Evolutionary conservation across 495 filamentous ascomycete genomes (phyloP), one percentile per base, ranked within the genome.

Genomic region (Trichoderma asperelloides): DNA sequence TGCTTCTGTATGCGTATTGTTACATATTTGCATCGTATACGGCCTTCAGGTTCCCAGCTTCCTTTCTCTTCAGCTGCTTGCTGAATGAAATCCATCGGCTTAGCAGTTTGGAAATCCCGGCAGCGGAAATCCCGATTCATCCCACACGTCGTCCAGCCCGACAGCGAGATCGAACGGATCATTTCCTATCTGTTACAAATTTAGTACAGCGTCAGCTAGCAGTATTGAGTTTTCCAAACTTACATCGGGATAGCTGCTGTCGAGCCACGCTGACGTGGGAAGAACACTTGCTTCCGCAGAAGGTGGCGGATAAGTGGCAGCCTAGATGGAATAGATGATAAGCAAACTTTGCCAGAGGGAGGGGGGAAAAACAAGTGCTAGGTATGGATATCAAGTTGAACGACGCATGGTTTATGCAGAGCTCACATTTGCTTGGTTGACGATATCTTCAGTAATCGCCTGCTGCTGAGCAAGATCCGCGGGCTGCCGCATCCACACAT

Each of bases 401-500:
- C 3, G 55, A 12, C 30, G 30, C 30, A 33, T 2, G 2, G 5
- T 6, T 25, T 3, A 25, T 55, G 49, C n/a, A 13, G 55, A 27
- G 28, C 55, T 60, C 6, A 60, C 55, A 15, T 13, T 30, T 28
- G 23, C 5, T 30, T 60, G 55, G 3, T 60, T 60, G 23, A 18
- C 55, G 6, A 60, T 60, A 12, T 60, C 55, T 18, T 30, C 25
- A 30, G 23, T 16, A 30, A 60, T 60, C n/a, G 55, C 55, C 25
- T 60, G 55, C 25, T 60, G 55, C 13, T 60, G 55, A 27, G 55
- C 55, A 25, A 60, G 25, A 16, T 60, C 55, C 27, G 55, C 27
- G 27, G 55, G 27, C 18, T 65, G 39, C 45, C 57, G 62, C 62
- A 57, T 64, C 43, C 63, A 43, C 15, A 72, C 71, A 21, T 70